Evolutionary conservation across 2,329 filamentous ascomycete species (phyloP).

Genomic region (Apiospora rasikravindrae): DNA sequence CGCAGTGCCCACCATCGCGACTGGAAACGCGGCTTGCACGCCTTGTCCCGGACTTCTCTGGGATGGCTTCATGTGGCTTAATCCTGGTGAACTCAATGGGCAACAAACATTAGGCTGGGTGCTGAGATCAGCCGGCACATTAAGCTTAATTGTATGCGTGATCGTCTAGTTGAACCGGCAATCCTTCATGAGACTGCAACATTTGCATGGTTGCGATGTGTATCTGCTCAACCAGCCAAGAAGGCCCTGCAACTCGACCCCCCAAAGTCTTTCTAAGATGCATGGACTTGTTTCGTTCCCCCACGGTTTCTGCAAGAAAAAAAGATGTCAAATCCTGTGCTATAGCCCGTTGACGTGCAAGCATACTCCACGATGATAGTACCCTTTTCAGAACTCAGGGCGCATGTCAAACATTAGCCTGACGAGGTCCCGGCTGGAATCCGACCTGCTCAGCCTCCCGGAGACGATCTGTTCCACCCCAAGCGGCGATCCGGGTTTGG

Average conservation of each 20-base stretch:
- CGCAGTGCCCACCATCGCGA: background rate
- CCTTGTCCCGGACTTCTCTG: background rate
- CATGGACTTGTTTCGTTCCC: background rate
- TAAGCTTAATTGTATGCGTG: background rate
- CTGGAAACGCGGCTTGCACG: background rate
- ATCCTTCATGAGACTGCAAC: background rate
- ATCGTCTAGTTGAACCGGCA: background rate
- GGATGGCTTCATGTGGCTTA: background rate
- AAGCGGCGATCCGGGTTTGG: conserved; percentile 15
- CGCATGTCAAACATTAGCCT: conserved; percentile 7
- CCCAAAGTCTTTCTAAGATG: background rate
- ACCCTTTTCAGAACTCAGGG: background rate
- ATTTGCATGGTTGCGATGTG: background rate
- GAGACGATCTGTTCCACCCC: conserved; percentile 7
- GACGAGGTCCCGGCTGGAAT: background rate
- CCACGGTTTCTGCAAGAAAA: background rate
- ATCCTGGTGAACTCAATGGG: background rate
- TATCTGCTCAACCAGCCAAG: background rate
- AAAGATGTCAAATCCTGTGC: background rate
- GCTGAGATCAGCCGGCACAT: background rate
- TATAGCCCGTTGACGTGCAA: background rate
- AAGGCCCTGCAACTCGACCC: background rate
- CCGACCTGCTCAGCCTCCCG: conserved; percentile 6
- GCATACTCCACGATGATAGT: conserved; percentile 10
- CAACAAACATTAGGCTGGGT: background rate